Conservation (phyloP, 768 basidiomycete genomes). For the Amanita rubescens region DNA sequence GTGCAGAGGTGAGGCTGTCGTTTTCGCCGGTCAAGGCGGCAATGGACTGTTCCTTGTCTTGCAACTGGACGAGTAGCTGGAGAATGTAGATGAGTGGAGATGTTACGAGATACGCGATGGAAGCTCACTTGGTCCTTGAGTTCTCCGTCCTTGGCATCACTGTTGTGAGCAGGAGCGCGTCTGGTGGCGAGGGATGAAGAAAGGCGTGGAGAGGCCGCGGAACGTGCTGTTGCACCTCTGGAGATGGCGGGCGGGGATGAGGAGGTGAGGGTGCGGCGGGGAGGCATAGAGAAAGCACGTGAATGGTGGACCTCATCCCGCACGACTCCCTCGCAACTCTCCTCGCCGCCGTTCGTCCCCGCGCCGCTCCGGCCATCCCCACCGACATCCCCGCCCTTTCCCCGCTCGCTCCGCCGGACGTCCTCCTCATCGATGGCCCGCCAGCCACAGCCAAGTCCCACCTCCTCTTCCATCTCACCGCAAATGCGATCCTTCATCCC, state of each 20-base stretch:
- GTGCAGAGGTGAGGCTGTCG: constrained; percentile 51
- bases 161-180: constrained; percentile 30
- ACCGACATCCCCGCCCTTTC: constrained; percentile 12
- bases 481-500: constrained; percentile 47
- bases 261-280: constrained; percentile 29
- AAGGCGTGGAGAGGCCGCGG: constrained; percentile 52
- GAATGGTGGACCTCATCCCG: constrained; percentile 4
- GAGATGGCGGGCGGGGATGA: constrained; percentile 39
- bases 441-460: constrained; percentile 73
- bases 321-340: constrained; percentile 6
- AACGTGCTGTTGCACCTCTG: constrained; percentile 55
- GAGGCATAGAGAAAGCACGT: constrained; percentile 29
- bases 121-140: constrained; percentile 68
- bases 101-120: constrained; percentile 5
- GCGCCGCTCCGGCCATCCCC: constrained; percentile 5
- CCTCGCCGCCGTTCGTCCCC: constrained; percentile 10
- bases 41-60: constrained; percentile 73
- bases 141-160: constrained; percentile 64
- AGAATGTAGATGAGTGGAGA: constrained; percentile 7
- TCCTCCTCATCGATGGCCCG: constrained; percentile 72
- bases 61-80: constrained; percentile 69
- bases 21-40: constrained; percentile 55
- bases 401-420: constrained; percentile 42
- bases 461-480: constrained; percentile 59
- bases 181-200: constrained; percentile 43